Evolutionary conservation across 2,329 filamentous ascomycete species (phyloP), one percentile per base, ranked within the genome.

Genomic region (Stylonectria norvegica): DNA sequence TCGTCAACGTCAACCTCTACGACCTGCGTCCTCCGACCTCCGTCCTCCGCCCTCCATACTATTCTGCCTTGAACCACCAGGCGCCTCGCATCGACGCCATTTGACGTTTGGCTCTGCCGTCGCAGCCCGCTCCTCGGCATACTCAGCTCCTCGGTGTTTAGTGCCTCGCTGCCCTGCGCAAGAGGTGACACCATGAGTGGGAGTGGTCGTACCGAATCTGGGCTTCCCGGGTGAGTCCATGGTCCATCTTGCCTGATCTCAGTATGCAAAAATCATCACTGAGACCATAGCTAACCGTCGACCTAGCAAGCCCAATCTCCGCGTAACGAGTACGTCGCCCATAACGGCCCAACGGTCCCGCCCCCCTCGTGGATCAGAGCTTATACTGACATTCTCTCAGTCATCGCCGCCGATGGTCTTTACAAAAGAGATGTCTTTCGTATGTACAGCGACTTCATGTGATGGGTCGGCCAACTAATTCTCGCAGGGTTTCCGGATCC

Each of bases 381-480:
- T 28, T 35, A 39, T 61, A 55, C 68, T 73, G 58, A 77, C 62
- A 43, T 49, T 34, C 49, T 46, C 57, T 56, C 66, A 97, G 93
- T 98, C 72, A 96, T 98, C 73, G 93, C 93, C 57, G 93, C 93
- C 57, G 93, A 98, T 76, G 93, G 93, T 46, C 77, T 98, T 53
- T 97, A 96, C 76, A 98, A 97, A 76, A 84, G 93, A 70, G 93
- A 98, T 87, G 90, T 98, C 47, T 97, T 98, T 70, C 81, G 93
- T 97, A 85, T 59, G 89, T 81, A 34, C 18, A 29, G n/a, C 20
- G 9, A 22, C 5, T 17, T 36, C 15, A 14, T 20, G 11, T 22
- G n/a, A 20, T 35, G 22, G 16, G n/a, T 15, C 37, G 14, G 20
- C 29, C 50, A 40, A 44, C 62, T 69, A 51, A 70, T 54, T 42